Conservation (phyloP, 2,329 filamentous ascomycete species). For the Sporothrix sp. region DNA sequence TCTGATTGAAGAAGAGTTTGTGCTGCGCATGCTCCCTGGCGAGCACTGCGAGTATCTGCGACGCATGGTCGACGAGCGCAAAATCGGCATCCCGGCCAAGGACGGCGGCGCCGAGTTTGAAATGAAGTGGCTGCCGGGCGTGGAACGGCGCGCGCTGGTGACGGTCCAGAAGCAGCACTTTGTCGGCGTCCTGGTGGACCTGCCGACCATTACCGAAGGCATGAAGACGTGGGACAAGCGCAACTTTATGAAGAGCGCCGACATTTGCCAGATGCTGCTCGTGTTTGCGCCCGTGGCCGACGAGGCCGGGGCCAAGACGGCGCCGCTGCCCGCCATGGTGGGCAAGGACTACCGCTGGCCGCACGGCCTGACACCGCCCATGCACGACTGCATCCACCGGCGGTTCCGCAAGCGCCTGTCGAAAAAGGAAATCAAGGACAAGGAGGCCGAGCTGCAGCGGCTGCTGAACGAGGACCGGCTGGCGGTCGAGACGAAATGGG, state of each 20-base stretch:
- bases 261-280: constrained; percentile 82
- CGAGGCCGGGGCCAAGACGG: constrained; percentile 56
- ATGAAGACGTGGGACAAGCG: constrained; percentile 93
- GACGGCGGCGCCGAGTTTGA: constrained; percentile 67
- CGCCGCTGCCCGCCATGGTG: constrained; percentile 61
- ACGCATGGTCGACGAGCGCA: constrained; percentile 64
- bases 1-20: constrained; percentile 77
- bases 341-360: constrained; percentile 64
- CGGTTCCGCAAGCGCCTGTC: constrained; percentile 76
- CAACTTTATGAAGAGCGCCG: constrained; percentile 78
- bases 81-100: constrained; percentile 55
- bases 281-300: constrained; percentile 59
- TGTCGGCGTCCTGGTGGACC: constrained; percentile 69
- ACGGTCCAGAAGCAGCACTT: constrained; percentile 61
- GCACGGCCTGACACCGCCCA: constrained; percentile 78
- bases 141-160: constrained; percentile 63
- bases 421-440: constrained; percentile 74
- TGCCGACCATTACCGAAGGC: constrained; percentile 78
- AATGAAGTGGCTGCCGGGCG: constrained; percentile 63
- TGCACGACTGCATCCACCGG: constrained; percentile 74
- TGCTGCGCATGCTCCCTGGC: constrained; percentile 80
- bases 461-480: constrained; percentile 60
- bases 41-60: constrained; percentile 77
- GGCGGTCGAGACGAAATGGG: constrained; percentile 50
- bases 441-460: constrained; percentile 68